phyloP scores from a whole-genome alignment of 331 rosid species.

The Cydonia oblonga region DNA sequence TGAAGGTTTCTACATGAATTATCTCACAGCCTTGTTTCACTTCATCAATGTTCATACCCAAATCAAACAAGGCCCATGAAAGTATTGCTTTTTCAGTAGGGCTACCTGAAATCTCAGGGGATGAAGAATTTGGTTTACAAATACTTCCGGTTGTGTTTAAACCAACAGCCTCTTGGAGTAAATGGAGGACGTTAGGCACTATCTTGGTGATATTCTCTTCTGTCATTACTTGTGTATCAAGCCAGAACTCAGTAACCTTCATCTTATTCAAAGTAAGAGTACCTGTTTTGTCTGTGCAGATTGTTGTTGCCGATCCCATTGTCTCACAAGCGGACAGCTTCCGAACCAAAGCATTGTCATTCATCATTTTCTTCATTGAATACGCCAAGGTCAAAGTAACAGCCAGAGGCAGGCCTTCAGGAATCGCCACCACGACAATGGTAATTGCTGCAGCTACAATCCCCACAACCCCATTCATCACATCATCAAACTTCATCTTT shows the following conservation, averaged over 20 bases:
- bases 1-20: constrained; percentile 24
- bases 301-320: constrained; percentile 36
- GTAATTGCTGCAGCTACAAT: constrained; percentile 27
- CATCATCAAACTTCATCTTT: constrained; percentile 10
- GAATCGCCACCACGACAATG: constrained; percentile 36
- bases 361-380: not conserved
- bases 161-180: constrained; percentile 19
- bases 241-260: constrained; percentile 35
- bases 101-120: constrained; percentile 26
- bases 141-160: constrained; percentile 28
- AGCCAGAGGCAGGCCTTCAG: constrained; percentile 17
- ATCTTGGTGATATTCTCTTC: not conserved
- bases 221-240: constrained; percentile 2
- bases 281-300: constrained; percentile 39
- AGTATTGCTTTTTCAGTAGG: constrained; percentile 38
- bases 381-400: not conserved
- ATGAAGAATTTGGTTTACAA: not conserved
- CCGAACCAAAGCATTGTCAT: not conserved
- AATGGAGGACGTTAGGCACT: not conserved
- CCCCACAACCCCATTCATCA: constrained; percentile 12
- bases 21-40: constrained; percentile 10
- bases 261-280: constrained; percentile 33
- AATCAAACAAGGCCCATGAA: constrained; percentile 19
- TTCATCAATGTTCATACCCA: constrained; percentile 23
- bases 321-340: constrained; percentile 29